Conservation (phyloP, 2,329 filamentous ascomycete genomes). For the Aspergillus quadricinctus region DNA sequence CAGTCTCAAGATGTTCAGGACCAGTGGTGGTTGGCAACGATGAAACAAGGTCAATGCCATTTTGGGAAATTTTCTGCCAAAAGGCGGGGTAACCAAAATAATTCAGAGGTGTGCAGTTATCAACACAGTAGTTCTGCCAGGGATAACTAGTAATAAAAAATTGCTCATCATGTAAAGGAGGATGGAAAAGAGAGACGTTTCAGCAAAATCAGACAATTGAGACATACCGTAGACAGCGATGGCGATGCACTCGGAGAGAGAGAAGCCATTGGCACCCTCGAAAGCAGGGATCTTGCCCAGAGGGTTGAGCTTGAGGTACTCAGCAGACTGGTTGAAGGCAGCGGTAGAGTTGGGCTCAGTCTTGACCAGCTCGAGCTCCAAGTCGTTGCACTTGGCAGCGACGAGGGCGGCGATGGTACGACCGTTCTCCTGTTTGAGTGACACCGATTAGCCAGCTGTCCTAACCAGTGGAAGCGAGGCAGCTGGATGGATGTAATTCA, state of each 20-base stretch:
- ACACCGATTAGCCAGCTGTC: slow-evolving; percentile 19
- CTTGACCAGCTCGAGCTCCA: slow-evolving; percentile 82
- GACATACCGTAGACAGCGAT: slow-evolving; percentile 96
- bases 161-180: slow-evolving; percentile 64
- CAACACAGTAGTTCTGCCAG: slow-evolving; percentile 96
- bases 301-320: slow-evolving; percentile 81
- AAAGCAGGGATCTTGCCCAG: slow-evolving; percentile 93
- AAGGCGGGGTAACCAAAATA: slow-evolving; percentile 50
- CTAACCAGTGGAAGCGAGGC: slow-evolving; percentile 12
- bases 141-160: slow-evolving; percentile 84
- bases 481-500: neutral
- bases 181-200: slow-evolving; percentile 11
- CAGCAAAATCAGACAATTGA: slow-evolving; percentile 43
- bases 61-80: slow-evolving; percentile 15
- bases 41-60: slow-evolving; percentile 9
- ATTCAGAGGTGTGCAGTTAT: slow-evolving; percentile 66
- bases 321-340: slow-evolving; percentile 60
- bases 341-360: slow-evolving; percentile 50
- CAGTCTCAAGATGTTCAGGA: slow-evolving; percentile 15
- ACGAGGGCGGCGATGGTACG: slow-evolving; percentile 84
- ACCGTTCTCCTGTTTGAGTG: slow-evolving; percentile 67
- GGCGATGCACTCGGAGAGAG: slow-evolving; percentile 84
- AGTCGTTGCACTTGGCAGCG: slow-evolving; percentile 94
- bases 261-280: slow-evolving; percentile 84
- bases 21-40: slow-evolving; percentile 12